Evolutionary conservation across 768 basidiomycete species (phyloP), one percentile per base, ranked within the genome.

Genomic region (Rhizopogon salebrosus): DNA sequence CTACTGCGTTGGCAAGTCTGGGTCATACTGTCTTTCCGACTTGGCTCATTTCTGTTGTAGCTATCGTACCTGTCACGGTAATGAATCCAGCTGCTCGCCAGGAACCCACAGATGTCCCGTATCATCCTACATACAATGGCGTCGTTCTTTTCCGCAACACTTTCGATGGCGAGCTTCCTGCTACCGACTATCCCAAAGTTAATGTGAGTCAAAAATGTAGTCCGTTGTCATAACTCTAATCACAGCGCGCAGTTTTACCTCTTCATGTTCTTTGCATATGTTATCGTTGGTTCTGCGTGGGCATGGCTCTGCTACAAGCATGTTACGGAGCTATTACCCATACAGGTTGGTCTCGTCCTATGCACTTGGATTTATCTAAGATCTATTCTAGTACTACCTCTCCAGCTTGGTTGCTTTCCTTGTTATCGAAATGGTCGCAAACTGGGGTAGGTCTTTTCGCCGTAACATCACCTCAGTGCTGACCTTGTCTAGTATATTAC

Each of bases 161-260:
- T 2, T 98, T 98, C 64, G 75, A 87, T 24, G 97, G 97, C 18
- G 82, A 89, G 65, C 76, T 99, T 20, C 82, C 95, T 11, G 94
- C 95, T 6, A 80, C 89, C 5, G 97, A 99, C 66, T 97, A 98
- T 69, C 97, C 97, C 10, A 98, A 98, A 83, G 90, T 98, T 66
- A 87, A 83, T 53, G 94, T 97, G 67, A 61, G 90, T 68, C 31
- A 8, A 13, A 38, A 16, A 23, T 8, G 14, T 16, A 16, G 31
- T 46, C 31, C 14, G 31, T 10, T 14, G 13, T 31, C 45, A 23
- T 22, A 4, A 43, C 22, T 59, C 37, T 50, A 16, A 38, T 46
- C 20, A 46, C 31, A 23, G 24, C 43, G 9, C 38, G 24, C 36
- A 95, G 93, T 97, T 97, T 70, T 97, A 97, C 71, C 80, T 93